phyloP scores from a whole-genome alignment of 108 stramenopile species.

The Pseudonitzschia multiseries region DNA sequence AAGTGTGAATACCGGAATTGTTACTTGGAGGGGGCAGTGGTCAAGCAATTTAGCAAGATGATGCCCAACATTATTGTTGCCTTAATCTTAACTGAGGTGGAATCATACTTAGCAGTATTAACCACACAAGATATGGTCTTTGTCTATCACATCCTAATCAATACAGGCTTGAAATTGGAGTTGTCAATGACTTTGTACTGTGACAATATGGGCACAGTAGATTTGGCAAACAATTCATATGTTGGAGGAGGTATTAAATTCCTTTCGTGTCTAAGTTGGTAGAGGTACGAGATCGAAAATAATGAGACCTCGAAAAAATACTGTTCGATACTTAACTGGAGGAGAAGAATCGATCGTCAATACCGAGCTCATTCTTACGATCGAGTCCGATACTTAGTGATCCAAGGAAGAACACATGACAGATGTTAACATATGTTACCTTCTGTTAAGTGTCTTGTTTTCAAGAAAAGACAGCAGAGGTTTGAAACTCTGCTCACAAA shows the following conservation, averaged over 20 bases:
- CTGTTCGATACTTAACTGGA: too few relatives aligned
- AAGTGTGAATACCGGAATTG: neutral
- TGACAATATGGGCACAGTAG: conserved; percentile 42
- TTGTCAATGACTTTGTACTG: conserved; percentile 43
- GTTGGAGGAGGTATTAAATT: conserved; percentile 40
- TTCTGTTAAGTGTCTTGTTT: too few relatives aligned
- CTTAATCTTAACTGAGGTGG: conserved; percentile 45
- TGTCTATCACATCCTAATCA: conserved; percentile 24
- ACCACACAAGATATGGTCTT: conserved; percentile 41
- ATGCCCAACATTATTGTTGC: conserved; percentile 37
- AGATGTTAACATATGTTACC: too few relatives aligned
- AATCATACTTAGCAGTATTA: conserved; percentile 33
- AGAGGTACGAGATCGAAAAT: too few relatives aligned
- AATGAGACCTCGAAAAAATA: too few relatives aligned
- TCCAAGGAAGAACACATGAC: too few relatives aligned
- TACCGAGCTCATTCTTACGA: too few relatives aligned
- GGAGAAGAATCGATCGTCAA: too few relatives aligned
- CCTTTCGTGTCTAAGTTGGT: too few relatives aligned
- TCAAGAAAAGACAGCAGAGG: too few relatives aligned
- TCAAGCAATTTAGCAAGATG: conserved; percentile 22
- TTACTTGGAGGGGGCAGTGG: neutral
- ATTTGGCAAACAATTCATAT: conserved; percentile 41
- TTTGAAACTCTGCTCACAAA: too few relatives aligned
- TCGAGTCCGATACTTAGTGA: too few relatives aligned
- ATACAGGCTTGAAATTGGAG: conserved; percentile 29